phyloP scores from a whole-genome alignment of 2,329 filamentous ascomycete genomes.

The Aplosporella prunicola region DNA sequence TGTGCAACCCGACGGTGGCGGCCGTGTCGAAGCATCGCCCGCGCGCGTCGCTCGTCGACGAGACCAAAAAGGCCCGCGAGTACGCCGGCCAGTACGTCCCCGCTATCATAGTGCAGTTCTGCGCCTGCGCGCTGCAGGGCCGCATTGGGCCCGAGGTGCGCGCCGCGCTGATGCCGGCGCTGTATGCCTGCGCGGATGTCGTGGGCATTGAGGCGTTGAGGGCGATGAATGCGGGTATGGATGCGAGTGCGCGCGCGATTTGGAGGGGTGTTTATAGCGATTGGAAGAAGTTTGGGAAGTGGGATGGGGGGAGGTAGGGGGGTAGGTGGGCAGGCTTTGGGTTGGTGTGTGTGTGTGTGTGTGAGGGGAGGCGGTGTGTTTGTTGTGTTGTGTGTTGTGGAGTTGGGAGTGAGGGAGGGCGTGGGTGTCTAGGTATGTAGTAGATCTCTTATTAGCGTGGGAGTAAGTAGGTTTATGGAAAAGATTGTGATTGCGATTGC shows the following conservation, averaged over 20 bases:
- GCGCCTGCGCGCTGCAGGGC: conserved; percentile 40
- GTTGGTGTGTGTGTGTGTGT: too few relatives aligned
- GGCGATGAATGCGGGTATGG: conserved; percentile 30
- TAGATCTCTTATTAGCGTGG: too few relatives aligned
- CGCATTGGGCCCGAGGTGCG: conserved; percentile 44
- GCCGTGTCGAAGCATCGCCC: conserved; percentile 35
- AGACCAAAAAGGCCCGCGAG: conserved; percentile 49
- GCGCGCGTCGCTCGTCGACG: conserved; percentile 40
- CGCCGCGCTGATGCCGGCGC: conserved; percentile 48
- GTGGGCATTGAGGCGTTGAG: conserved; percentile 24
- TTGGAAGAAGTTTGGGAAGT: conserved; percentile 23
- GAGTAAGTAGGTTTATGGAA: too few relatives aligned
- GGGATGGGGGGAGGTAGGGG: conserved; percentile 8
- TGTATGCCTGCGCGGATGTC: conserved; percentile 30
- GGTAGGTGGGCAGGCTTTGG: neutral
- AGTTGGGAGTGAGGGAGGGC: too few relatives aligned
- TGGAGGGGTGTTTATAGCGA: conserved; percentile 30
- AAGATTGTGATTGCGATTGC: too few relatives aligned
- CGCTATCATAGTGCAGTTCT: conserved; percentile 49
- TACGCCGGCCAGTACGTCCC: conserved; percentile 49
- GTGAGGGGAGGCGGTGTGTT: too few relatives aligned
- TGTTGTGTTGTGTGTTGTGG: too few relatives aligned
- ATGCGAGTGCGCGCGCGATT: conserved; percentile 23
- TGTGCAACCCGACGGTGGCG: conserved; percentile 53
- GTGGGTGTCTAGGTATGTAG: too few relatives aligned